A percentile compares a stretch with the other conserved stretches of the same genome.
These are phyloP conservation scores for Debaryomyces udenii DNA, from an alignment of 1,139 yeast species.

Conservation along the genomic window DNA sequence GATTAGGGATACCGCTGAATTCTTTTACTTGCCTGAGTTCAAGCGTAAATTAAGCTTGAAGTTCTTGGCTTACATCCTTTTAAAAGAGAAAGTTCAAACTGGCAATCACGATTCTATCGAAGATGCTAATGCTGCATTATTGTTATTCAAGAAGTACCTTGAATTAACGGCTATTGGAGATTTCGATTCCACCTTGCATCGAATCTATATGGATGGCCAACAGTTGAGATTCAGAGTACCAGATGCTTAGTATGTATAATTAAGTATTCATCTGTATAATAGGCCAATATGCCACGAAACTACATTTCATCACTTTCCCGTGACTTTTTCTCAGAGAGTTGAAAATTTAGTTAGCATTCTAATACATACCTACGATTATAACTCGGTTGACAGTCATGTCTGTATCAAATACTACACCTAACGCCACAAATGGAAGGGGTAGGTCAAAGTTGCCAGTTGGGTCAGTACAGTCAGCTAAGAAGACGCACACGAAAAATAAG, in stretches of 20 bases:
- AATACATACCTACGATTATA: background rate
- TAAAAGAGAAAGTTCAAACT: constrained; percentile 77
- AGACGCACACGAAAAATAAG: constrained; percentile 16
- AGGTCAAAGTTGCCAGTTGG: constrained; percentile 3
- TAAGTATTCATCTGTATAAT: constrained; percentile 7
- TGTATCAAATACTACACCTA: constrained; percentile 8
- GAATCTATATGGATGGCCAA: constrained; percentile 77
- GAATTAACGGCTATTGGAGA: constrained; percentile 60
- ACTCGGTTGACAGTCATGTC: constrained; percentile 7
- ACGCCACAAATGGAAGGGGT: background rate
- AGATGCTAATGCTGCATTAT: constrained; percentile 87
- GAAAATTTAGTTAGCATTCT: constrained; percentile 2
- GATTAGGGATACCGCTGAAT: constrained; percentile 85
- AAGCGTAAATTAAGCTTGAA: constrained; percentile 83
- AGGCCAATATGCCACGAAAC: constrained; percentile 6
- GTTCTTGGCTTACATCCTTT: constrained; percentile 79
- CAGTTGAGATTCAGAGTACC: constrained; percentile 48
- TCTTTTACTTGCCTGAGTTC: constrained; percentile 70
- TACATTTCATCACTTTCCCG: constrained; percentile 1
- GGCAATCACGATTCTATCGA: constrained; percentile 97
- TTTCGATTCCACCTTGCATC: constrained; percentile 62
- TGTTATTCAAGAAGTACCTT: constrained; percentile 71
- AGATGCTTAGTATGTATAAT: constrained; percentile 16
- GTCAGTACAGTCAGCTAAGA: background rate
- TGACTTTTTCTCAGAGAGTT: constrained; percentile 5